Evolutionary conservation across 208 protist genomes (phyloP).

Genomic region (Acanthamoeba culbertsoni): DNA sequence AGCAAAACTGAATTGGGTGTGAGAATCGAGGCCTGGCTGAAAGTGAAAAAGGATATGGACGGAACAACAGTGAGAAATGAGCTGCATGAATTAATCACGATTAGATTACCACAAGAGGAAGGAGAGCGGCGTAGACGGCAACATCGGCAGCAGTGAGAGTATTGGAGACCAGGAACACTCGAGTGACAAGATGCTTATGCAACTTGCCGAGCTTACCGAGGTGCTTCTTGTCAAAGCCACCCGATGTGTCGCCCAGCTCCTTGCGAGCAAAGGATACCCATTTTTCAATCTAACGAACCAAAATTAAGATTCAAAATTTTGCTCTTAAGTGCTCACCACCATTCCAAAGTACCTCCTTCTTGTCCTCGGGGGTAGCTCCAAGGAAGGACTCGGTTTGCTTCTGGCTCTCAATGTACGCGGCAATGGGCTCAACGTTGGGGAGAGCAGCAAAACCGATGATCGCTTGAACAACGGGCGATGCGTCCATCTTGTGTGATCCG

Average conservation of each 20-base stretch:
- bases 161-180: conserved; percentile 33
- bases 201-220: conserved; percentile 16
- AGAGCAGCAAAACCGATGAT: not conserved
- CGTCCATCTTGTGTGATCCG: not conserved
- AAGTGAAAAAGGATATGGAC: not conserved
- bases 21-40: not conserved
- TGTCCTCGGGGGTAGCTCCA: not conserved
- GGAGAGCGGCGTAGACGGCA: conserved; percentile 33
- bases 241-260: conserved; percentile 11
- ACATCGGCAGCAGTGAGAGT: conserved; percentile 32
- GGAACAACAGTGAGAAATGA: not conserved
- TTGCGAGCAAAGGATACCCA: conserved; percentile 38
- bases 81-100: not conserved
- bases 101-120: conserved; percentile 42
- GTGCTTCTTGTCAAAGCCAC: conserved; percentile 46
- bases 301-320: not conserved
- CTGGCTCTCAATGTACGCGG: not conserved
- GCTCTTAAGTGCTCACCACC: not conserved
- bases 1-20: conserved; percentile 35
- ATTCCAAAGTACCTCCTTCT: conserved; percentile 4
- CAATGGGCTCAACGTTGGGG: not conserved
- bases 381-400: not conserved
- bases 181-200: conserved; percentile 40
- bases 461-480: not conserved
- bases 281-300: not conserved